phyloP scores from a whole-genome alignment of 441 rosid species.

The Populus hybrid region DNA sequence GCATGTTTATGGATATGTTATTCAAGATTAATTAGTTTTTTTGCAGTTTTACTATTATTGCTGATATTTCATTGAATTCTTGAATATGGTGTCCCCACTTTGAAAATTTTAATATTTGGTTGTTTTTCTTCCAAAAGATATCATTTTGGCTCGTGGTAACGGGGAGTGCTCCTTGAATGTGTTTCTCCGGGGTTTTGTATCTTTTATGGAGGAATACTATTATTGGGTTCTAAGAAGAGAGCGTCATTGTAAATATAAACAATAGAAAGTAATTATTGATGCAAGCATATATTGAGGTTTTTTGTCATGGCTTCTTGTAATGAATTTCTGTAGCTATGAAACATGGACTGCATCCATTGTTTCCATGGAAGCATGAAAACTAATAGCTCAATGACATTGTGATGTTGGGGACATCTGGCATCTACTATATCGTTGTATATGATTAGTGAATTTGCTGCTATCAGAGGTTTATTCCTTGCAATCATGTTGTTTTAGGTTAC shows the following conservation, averaged over 20 bases:
- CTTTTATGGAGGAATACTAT: background rate
- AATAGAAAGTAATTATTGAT: background rate
- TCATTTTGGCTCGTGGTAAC: background rate
- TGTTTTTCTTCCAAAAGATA: background rate
- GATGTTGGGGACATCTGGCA: background rate
- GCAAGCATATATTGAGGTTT: background rate
- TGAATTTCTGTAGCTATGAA: background rate
- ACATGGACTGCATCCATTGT: background rate
- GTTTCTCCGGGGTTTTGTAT: background rate
- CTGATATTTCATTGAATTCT: background rate
- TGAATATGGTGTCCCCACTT: background rate
- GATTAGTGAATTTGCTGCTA: background rate
- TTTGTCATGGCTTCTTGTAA: background rate
- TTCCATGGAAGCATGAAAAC: background rate
- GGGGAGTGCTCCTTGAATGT: background rate
- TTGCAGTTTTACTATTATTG: background rate
- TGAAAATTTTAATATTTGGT: background rate
- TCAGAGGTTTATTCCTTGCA: background rate
- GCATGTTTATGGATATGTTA: background rate
- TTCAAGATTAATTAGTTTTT: conserved; percentile 7
- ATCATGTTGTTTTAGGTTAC: background rate
- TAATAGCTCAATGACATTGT: background rate
- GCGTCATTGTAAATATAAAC: background rate
- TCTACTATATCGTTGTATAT: background rate
- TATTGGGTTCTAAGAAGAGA: background rate